These are phyloP conservation scores for Puccinia novopanici DNA, from an alignment of 1,284 basidiomycete species.

Conservation along the genomic window DNA sequence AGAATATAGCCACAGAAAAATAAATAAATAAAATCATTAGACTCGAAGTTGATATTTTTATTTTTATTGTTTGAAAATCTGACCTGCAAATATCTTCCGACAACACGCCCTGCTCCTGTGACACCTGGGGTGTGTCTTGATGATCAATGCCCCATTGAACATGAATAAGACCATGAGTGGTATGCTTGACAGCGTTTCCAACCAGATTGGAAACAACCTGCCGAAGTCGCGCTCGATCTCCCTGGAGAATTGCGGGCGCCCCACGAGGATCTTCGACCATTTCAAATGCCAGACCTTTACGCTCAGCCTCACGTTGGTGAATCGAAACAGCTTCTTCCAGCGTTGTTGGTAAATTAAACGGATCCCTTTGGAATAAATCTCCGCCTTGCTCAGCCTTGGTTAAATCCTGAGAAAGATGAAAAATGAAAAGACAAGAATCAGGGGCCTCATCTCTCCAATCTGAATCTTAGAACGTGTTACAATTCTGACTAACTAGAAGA, in stretches of 20 bases:
- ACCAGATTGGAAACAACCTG: constrained; percentile 81
- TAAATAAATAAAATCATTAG: constrained; percentile 11
- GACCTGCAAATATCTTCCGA: constrained; percentile 35
- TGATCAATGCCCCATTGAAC: constrained; percentile 65
- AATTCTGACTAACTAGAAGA: constrained; percentile 64
- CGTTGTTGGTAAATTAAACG: constrained; percentile 71
- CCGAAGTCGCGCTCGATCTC: constrained; percentile 67
- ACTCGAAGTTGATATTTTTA: constrained; percentile 53
- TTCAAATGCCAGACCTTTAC: constrained; percentile 69
- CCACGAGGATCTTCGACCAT: constrained; percentile 60
- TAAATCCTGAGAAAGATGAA: constrained; percentile 64
- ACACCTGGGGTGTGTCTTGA: constrained; percentile 48
- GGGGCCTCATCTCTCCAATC: too few relatives aligned
- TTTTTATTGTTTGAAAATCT: constrained; percentile 5
- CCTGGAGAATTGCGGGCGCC: constrained; percentile 55
- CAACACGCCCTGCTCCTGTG: constrained; percentile 14
- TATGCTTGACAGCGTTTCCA: constrained; percentile 83
- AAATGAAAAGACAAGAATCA: neutral
- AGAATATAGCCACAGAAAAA: constrained; percentile 54
- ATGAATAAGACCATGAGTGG: constrained; percentile 68
- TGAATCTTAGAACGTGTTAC: neutral
- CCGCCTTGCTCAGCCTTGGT: constrained; percentile 78
- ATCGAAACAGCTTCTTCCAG: constrained; percentile 70
- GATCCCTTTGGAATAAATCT: constrained; percentile 77
- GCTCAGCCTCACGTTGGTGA: constrained; percentile 69